Base-by-base conservation (phyloP, 2,329 filamentous ascomycete species). In the Colletotrichum viniferum region DNA sequence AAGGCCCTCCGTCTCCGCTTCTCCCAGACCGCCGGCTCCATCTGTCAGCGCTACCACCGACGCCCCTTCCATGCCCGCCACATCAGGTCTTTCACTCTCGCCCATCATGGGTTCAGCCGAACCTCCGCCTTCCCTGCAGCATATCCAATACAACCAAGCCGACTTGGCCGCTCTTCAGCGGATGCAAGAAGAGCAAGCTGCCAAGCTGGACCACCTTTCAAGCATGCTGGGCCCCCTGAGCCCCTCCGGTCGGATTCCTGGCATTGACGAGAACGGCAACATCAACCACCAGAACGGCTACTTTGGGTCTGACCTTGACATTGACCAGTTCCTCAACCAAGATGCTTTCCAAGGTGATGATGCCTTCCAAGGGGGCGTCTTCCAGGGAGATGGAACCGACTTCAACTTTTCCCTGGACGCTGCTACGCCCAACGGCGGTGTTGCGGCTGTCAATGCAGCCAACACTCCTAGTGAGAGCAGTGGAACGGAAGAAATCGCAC, bases 101-200 rank as follows among this genome's bases (percentile, higher is more conserved):
- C 88, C 90, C 0, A 86, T 87, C 69, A 84, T 92, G 75, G 83
- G 85, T 8, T 85, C 82, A 8, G 83, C 88, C 77, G 82, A 83
- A 2, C 84, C 85, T 5, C 88, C 89, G 2, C 90, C 90, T 0
- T 82, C 82, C 16, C 85, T 95, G 24, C 88, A 90, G 66, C 89
- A 92, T 52, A 90, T 97, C 77, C 90, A 89, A 61, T 90, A 90
- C 76, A 96, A 94, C 6, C 90, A 94, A 76, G 88, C 93, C 16
- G 94, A 98, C 77, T 90, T 98, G 32, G 94, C 97, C 67, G 90
- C 94, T 34, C 88, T 98, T 3, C 92, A 95, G 77, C 93, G 93
- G 58, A 88, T 98, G 80, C 95, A 97, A 81, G 91, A 92, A 28
- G 92, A 96, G 75, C 96, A 98, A 80, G 92, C 94, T 76, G 90